phyloP scores from a whole-genome alignment of 768 basidiomycete species.

The Rhodotorula toruloides region DNA sequence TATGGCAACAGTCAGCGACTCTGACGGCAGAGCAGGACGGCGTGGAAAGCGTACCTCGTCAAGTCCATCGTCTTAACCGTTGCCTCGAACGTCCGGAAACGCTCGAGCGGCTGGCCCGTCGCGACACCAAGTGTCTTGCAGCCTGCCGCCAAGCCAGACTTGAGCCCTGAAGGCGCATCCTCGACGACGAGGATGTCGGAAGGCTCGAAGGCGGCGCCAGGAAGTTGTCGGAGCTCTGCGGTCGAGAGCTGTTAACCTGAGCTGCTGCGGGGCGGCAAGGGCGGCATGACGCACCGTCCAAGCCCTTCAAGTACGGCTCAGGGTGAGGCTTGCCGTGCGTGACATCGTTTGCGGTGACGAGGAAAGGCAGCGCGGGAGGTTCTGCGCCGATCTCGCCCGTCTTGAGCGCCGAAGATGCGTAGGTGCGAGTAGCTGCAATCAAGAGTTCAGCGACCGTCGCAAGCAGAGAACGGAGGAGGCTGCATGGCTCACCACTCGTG shows the following conservation, averaged over 20 bases:
- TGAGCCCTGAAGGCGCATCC: slow-evolving; percentile 79
- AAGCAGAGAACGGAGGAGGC: not conserved
- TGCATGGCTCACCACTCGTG: slow-evolving; percentile 59
- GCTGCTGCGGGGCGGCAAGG: too few species aligned
- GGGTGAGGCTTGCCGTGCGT: slow-evolving; percentile 78
- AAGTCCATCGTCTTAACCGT: slow-evolving; percentile 68
- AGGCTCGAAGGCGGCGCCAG: slow-evolving; percentile 11
- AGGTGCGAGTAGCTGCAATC: slow-evolving; percentile 68
- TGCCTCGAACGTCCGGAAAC: slow-evolving; percentile 56
- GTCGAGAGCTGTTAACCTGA: too few species aligned
- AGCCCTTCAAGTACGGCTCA: slow-evolving; percentile 77
- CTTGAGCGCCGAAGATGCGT: slow-evolving; percentile 62
- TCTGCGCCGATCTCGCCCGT: slow-evolving; percentile 54
- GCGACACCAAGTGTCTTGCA: slow-evolving; percentile 73
- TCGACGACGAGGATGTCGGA: slow-evolving; percentile 62
- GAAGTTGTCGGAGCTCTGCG: slow-evolving; percentile 11
- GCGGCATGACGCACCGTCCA: slow-evolving; percentile 50
- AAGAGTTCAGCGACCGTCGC: not conserved
- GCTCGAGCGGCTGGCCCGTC: slow-evolving; percentile 64
- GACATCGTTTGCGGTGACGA: slow-evolving; percentile 73
- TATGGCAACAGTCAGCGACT: too few species aligned
- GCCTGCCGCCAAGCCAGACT: slow-evolving; percentile 69
- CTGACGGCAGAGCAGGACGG: not conserved
- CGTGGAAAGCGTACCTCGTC: slow-evolving; percentile 53
- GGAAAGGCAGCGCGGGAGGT: slow-evolving; percentile 56